Evolutionary conservation across 495 filamentous ascomycete genomes (phyloP), one percentile per base, ranked within the genome.

Genomic region (Penicillium desertorum): DNA sequence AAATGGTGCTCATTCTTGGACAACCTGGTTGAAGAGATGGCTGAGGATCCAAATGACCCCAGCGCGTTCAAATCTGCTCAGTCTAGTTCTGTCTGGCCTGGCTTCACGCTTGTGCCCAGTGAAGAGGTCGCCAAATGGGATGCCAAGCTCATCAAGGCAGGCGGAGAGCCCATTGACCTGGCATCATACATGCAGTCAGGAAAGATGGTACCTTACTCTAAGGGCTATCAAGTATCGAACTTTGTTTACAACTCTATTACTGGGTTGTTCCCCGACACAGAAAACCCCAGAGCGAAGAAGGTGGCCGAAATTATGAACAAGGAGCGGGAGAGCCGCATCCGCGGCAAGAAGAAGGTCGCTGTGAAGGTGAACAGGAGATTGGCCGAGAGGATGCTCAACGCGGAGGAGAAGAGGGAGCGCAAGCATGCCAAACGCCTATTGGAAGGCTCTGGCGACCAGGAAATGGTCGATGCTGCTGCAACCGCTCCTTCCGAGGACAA

Each of bases 21-120:
- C 67, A 96, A 93, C 65, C 80, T 98, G 50, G 95, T 96, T 16
- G 95, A 99, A 71, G 95, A 99, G 68, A 97, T 99, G 90, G 93
- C 92, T 3, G 92, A 95, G 67, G 81, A 86, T 56, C 77, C 76
- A 14, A 82, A 84, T 61, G 88, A 90, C 60, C 86, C 88, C 4
- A 85, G 83, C 58, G 83, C 85, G 7, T 90, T 84, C 62, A 76
- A 62, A 48, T 69, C 67, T 39, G 67, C 72, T 29, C 72, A 77
- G 34, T 70, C 71, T 29, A 85, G 87, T 34, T 85, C 92, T 59
- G 88, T 96, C 14, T 99, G 97, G 76, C 95, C 98, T 71, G 97
- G 98, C 71, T 98, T 89, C 83, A 97, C 96, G 70, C 98, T 99
- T 84, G 78, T 99, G 54, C 96, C 93, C 5, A 68, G 88, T 49